Evolutionary conservation across 2,329 filamentous ascomycete species (phyloP), one percentile per base, ranked within the genome.

Genomic region (Colletotrichum sansevieriae): DNA sequence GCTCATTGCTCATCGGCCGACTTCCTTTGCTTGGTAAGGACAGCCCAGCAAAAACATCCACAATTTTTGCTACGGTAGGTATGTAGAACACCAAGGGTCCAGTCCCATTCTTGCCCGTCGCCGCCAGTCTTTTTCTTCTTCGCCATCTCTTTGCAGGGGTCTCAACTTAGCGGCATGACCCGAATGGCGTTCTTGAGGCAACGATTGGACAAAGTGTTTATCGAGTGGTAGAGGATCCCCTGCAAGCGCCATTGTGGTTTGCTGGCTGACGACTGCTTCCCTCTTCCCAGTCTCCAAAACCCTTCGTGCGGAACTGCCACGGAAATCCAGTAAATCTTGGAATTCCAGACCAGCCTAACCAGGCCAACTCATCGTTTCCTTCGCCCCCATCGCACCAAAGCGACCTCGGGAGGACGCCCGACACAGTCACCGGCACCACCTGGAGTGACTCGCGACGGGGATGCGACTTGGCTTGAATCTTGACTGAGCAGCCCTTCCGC

Each of bases 401-500:
- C 29, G 39, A 29, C 37, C 58, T 55, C 41, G 51, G 22, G 22
- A 22, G 22, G 22, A 22, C 22, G 22, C 22, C 41, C 18, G 59
- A 20, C 69, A 71, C 69, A 61, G 69, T 66, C 69, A 66, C 61
- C 61, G 35, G 61, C 61, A 62, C 66, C 52, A 55, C 61, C 62
- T 57, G 41, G 59, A 55, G 51, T 65, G 66, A 69, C 65, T 69
- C 51, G 65, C 11, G 51, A 63, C 25, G 43, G 63, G 66, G 63
- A 67, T 66, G 43, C 56, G 43, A 51, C 49, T 51, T 56, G 60
- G 59, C 47, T 35, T 51, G 56, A 41, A 51, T 41, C 18, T 52
- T 51, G 46, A 52, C 54, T 60, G 46, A 44, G 46, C 46, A 61
- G 55, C 44, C 2, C 20, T 33, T 52, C 10, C 29, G 55, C 55